Conservation (phyloP, 495 filamentous ascomycete genomes). For the Aspergillus panamensis region DNA sequence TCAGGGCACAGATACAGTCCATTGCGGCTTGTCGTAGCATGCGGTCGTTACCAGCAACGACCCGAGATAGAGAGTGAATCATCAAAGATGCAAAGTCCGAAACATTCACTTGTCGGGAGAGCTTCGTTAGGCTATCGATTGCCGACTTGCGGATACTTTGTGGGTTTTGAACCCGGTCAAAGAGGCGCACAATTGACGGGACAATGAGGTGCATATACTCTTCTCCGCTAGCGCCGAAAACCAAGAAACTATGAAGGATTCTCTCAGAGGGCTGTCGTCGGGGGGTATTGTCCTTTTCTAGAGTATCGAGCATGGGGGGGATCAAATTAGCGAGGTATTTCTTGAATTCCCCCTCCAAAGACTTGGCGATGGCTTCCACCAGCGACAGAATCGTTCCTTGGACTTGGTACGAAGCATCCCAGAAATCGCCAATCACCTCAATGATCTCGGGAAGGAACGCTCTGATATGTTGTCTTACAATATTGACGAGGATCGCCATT, state of each 20-base stretch:
- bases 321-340: slow-evolving; percentile 84
- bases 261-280: slow-evolving; percentile 77
- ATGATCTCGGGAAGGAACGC: slow-evolving; percentile 83
- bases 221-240: slow-evolving; percentile 94
- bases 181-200: slow-evolving; percentile 87
- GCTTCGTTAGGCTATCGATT: slow-evolving; percentile 89
- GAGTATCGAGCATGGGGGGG: slow-evolving; percentile 84
- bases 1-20: slow-evolving; percentile 90
- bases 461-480: slow-evolving; percentile 93
- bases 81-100: slow-evolving; percentile 95
- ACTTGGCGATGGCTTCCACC: slow-evolving; percentile 88
- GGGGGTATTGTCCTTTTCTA: slow-evolving; percentile 77
- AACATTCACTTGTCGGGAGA: slow-evolving; percentile 96
- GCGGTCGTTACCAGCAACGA: slow-evolving; percentile 69
- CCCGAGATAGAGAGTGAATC: slow-evolving; percentile 80
- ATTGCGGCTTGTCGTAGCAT: slow-evolving; percentile 77
- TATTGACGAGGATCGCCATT: slow-evolving; percentile 83
- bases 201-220: slow-evolving; percentile 99
- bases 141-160: slow-evolving; percentile 74
- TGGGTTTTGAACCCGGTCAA: slow-evolving; percentile 79
- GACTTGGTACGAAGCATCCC: slow-evolving; percentile 69
- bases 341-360: slow-evolving; percentile 95
- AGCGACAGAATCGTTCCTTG: slow-evolving; percentile 87
- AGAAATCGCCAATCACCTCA: slow-evolving; percentile 77
- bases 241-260: slow-evolving; percentile 88